Percentiles rank a stretch among this genome's conserved stretches.
Conservation (phyloP, 2,329 filamentous ascomycete species). For the Tolypocladium capitatum region DNA sequence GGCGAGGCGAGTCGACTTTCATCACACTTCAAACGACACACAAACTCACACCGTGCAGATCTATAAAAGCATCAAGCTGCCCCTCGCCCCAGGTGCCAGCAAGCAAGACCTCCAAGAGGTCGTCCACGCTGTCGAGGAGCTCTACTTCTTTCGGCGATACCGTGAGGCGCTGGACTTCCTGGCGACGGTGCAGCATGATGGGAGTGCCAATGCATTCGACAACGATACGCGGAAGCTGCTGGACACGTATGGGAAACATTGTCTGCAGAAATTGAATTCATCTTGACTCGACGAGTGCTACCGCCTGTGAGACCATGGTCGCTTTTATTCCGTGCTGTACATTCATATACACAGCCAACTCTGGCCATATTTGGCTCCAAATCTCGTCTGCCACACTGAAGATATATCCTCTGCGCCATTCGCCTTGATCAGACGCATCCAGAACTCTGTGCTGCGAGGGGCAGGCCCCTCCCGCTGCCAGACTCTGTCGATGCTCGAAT, state of each 20-base stretch:
- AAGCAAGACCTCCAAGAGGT: slow-evolving; percentile 38
- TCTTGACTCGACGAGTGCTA: not conserved
- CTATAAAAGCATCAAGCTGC: slow-evolving; percentile 26
- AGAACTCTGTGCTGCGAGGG: too few species aligned
- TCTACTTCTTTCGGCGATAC: slow-evolving; percentile 40
- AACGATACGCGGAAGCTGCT: slow-evolving; percentile 27
- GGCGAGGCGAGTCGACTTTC: slow-evolving; percentile 29
- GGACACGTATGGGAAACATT: slow-evolving; percentile 28
- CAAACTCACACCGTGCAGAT: slow-evolving; percentile 22
- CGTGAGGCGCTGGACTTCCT: slow-evolving; percentile 30
- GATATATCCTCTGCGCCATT: too few species aligned
- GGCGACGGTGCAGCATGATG: slow-evolving; percentile 17
- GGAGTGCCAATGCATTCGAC: slow-evolving; percentile 23
- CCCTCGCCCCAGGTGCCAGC: slow-evolving; percentile 20
- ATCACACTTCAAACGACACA: not conserved
- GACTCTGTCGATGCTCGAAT: too few species aligned
- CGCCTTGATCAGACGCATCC: too few species aligned
- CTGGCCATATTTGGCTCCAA: not conserved
- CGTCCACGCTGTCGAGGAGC: slow-evolving; percentile 42
- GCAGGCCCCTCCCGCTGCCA: too few species aligned
- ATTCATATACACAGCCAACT: not conserved
- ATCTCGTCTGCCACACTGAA: not conserved
- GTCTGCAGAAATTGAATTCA: slow-evolving; percentile 17
- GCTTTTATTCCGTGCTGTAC: not conserved
- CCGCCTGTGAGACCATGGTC: not conserved